phyloP scores from a whole-genome alignment of 805 yeast species.

The Kockiozyma suomiensis region DNA sequence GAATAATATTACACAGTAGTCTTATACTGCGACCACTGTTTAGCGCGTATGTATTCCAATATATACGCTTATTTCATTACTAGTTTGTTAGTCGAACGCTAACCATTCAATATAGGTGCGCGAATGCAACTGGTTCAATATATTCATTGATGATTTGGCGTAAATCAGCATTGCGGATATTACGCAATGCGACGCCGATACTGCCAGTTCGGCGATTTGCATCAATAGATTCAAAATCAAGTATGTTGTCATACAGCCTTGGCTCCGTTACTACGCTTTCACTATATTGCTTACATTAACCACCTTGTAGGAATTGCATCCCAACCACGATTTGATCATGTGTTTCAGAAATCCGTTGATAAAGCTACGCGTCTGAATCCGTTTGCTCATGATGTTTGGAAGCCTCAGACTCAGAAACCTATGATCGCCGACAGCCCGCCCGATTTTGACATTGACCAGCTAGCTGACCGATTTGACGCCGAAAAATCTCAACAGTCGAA shows the following conservation, averaged over 20 bases:
- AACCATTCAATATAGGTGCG: not conserved
- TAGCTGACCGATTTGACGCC: slow-evolving; percentile 3
- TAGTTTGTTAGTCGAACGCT: not conserved
- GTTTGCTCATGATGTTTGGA: not conserved
- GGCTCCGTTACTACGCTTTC: too few species aligned
- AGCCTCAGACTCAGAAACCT: not conserved
- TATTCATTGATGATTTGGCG: slow-evolving; percentile 1
- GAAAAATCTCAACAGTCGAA: not conserved
- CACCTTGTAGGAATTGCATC: not conserved
- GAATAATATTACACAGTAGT: too few species aligned
- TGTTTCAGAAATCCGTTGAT: not conserved
- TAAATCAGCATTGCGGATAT: not conserved
- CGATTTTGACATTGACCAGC: not conserved
- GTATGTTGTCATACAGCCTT: not conserved
- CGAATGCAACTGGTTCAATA: not conserved
- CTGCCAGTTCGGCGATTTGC: slow-evolving; percentile 7
- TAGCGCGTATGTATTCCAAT: too few species aligned
- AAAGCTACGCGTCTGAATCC: not conserved
- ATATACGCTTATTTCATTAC: too few species aligned
- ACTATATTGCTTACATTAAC: too few species aligned
- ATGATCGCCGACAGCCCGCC: not conserved
- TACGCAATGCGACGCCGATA: not conserved
- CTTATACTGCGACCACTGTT: not conserved
- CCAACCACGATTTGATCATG: not conserved
- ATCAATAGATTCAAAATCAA: not conserved